Evolutionary conservation across 495 filamentous ascomycete genomes (phyloP).

Genomic region (Neurospora sp.): DNA sequence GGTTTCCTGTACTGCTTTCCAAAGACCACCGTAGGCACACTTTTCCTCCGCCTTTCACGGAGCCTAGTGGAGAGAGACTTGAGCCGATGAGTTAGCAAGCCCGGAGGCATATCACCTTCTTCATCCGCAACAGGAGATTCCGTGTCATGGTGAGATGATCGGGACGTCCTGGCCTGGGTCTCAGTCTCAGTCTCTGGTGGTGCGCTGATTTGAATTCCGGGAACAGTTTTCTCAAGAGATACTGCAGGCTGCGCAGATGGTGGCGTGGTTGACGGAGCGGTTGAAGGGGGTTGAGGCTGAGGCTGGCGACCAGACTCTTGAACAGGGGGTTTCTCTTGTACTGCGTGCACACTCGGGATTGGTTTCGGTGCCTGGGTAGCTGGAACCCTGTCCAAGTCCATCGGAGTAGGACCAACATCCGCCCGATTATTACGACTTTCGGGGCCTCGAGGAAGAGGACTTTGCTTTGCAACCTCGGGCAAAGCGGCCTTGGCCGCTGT

Average conservation of each 20-base stretch:
- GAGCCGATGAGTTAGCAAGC: slow-evolving; percentile 33
- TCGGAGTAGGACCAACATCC: neutral
- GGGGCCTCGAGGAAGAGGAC: neutral
- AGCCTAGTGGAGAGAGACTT: slow-evolving; percentile 45
- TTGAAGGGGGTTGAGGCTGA: neutral
- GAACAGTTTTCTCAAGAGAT: neutral
- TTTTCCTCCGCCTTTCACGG: slow-evolving; percentile 53
- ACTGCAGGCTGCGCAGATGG: neutral
- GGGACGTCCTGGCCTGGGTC: neutral
- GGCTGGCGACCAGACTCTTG: neutral
- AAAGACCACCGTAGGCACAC: slow-evolving; percentile 73
- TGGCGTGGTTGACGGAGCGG: neutral
- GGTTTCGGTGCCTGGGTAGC: neutral
- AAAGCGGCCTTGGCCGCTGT: neutral
- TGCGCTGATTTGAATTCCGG: neutral
- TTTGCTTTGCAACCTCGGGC: neutral
- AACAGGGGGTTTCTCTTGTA: neutral
- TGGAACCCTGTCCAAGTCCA: slow-evolving; percentile 10
- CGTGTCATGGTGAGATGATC: neutral
- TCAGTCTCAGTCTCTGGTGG: neutral
- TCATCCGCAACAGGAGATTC: slow-evolving; percentile 1
- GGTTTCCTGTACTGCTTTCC: slow-evolving; percentile 41
- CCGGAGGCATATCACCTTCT: slow-evolving; percentile 5
- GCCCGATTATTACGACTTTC: neutral
- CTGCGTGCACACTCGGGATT: neutral